Base-by-base conservation (phyloP, 2,329 filamentous ascomycete species). In the Diaporthe australafricana region DNA sequence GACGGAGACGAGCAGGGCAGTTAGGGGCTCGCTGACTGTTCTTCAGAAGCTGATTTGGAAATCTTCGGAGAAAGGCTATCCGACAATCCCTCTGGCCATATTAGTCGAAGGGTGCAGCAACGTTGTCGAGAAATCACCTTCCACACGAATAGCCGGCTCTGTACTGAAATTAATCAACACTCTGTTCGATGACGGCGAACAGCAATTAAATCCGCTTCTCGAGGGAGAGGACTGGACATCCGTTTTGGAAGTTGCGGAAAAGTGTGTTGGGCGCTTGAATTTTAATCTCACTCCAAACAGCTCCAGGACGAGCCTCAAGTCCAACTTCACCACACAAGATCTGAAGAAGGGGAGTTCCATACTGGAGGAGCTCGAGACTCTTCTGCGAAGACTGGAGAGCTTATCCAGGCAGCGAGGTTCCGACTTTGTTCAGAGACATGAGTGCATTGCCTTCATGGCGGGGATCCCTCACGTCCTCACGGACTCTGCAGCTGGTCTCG, bases 371-470 rank as follows among this genome's bases (percentile, higher is more conserved):
- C 75, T 90, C 60, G 76, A 80, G 67, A 75, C 75, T 7, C 81
- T 91, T 9, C 82, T 88, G 57, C 78, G 75, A 42, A 83, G 87
- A 30, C 82, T 91, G 12, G 88, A 91, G 75, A 76, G 75, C 14
- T 79, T 90, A 38, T 77, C 88, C 11, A 79, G 78, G 6, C 80
- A 85, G 68, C 85, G 86, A 45, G 81, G 83, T 8, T 79, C 80
- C 5, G 87, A 91, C 42, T 88, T 92, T 70, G 83, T 91, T 7
- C 92, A 93, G 71, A 88, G 88, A 68, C 90, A 91, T 73, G 87
- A 88, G 22, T 90, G 93, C 66, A 88, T 94, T 80, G 83, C 86
- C 25, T 92, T 94, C 76, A 90, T 95, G 73, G 85, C 89, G 38
- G 84, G 86, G 30, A 86, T 93, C 20, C 88, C 91, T 69, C 82